Evolutionary conservation across 208 protist species (phyloP).

Genomic region (Tritrichomonas foetus): DNA sequence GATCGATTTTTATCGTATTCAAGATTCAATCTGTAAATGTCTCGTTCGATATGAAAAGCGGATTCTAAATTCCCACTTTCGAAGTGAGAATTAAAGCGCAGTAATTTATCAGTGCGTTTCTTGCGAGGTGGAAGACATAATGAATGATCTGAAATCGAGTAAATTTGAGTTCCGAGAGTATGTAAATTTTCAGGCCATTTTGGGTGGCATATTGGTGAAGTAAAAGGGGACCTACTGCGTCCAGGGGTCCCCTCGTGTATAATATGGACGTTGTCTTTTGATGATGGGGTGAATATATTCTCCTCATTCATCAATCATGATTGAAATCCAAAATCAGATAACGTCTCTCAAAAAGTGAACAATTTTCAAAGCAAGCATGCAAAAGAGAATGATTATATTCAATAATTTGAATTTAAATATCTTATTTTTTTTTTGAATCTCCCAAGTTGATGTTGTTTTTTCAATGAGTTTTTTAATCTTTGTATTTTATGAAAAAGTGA

Average conservation of each 20-base stretch:
- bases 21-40: not conserved
- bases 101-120: not conserved
- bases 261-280: not conserved
- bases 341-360: too few relatives aligned
- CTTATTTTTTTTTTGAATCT: too few relatives aligned
- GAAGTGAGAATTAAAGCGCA: not conserved
- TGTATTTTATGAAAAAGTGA: too few relatives aligned
- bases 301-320: too few relatives aligned
- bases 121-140: not conserved
- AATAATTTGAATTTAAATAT: too few relatives aligned
- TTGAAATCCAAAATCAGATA: too few relatives aligned
- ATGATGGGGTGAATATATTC: not conserved
- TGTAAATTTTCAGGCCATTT: constrained; percentile 17
- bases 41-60: not conserved
- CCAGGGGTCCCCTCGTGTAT: not conserved
- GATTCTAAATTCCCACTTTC: constrained; percentile 22
- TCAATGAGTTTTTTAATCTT: too few relatives aligned
- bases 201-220: not conserved
- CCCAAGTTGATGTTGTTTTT: too few relatives aligned
- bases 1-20: not conserved
- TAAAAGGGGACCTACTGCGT: not conserved
- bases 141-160: not conserved
- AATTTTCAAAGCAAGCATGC: too few relatives aligned
- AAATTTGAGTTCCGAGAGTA: not conserved
- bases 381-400: too few relatives aligned